These are phyloP conservation scores for Eucalyptus marginata DNA, from an alignment of 345 rosid genomes.

Conservation along the genomic window DNA sequence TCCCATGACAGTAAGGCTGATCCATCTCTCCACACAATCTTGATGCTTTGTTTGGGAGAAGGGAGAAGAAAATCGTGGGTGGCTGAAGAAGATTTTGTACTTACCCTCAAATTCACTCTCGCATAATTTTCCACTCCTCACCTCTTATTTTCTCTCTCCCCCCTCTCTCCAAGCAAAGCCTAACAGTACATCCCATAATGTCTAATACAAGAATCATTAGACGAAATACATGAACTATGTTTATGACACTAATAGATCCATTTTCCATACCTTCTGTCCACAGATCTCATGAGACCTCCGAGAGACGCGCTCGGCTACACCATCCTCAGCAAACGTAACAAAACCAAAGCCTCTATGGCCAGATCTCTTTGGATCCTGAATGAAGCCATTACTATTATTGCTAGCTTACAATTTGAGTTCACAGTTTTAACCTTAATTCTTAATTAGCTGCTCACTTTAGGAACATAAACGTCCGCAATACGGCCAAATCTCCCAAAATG, in stretches of 20 bases:
- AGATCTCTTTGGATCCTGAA: slow-evolving; percentile 82
- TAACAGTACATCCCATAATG: background rate
- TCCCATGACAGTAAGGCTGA: background rate
- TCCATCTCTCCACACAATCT: background rate
- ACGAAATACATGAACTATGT: background rate
- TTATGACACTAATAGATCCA: background rate
- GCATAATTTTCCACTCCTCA: background rate
- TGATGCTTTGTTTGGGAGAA: background rate
- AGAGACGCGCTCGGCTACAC: slow-evolving; percentile 88
- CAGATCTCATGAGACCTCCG: slow-evolving; percentile 90
- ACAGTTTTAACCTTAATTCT: background rate
- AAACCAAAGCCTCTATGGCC: slow-evolving; percentile 99
- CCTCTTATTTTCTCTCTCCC: background rate
- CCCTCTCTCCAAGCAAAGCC: background rate
- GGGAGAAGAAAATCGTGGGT: background rate
- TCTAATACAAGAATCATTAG: background rate
- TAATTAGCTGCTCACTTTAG: slow-evolving; percentile 20
- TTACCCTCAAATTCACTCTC: background rate
- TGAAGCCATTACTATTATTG: background rate
- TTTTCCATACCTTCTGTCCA: slow-evolving; percentile 76
- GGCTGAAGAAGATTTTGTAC: background rate
- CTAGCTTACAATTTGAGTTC: background rate
- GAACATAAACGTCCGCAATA: slow-evolving; percentile 83
- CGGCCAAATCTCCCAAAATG: slow-evolving; percentile 93
- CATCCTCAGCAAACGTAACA: slow-evolving; percentile 91